Evolutionary conservation across 2,329 filamentous ascomycete genomes (phyloP).

Genomic region (Aspergillus cejpii): DNA sequence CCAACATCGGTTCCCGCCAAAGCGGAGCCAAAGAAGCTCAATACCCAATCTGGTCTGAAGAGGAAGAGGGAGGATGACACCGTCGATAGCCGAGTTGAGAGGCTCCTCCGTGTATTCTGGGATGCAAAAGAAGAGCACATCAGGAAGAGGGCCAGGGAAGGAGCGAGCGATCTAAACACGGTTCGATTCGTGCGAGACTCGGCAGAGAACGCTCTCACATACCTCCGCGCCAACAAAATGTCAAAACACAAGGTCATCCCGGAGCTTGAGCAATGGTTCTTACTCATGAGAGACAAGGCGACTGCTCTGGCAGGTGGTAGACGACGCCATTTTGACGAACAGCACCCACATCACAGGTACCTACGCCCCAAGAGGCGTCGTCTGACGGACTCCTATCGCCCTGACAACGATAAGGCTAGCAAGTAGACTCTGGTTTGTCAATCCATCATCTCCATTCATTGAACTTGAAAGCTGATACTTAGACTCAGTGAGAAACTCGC

Average conservation of each 20-base stretch:
- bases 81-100: conserved; percentile 5
- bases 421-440: not conserved
- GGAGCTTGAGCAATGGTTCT: conserved; percentile 31
- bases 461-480: not conserved
- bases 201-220: conserved; percentile 35
- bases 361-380: conserved; percentile 7
- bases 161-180: conserved; percentile 19
- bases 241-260: conserved; percentile 1
- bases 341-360: conserved; percentile 2
- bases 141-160: conserved; percentile 20
- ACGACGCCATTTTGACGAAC: conserved; percentile 35
- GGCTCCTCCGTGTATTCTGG: conserved; percentile 30
- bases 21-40: not conserved
- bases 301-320: conserved; percentile 33
- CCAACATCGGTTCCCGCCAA: no score
- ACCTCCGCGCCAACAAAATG: not conserved
- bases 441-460: not conserved
- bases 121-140: conserved; percentile 36
- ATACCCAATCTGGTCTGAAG: not conserved
- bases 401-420: conserved; percentile 1
- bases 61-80: not conserved
- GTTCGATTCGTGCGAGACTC: conserved; percentile 42
- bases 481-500: not conserved
- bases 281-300: conserved; percentile 31
- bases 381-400: conserved; percentile 22